Conservation (phyloP, 306 rosid species). For the Luffa aegyptiaca region DNA sequence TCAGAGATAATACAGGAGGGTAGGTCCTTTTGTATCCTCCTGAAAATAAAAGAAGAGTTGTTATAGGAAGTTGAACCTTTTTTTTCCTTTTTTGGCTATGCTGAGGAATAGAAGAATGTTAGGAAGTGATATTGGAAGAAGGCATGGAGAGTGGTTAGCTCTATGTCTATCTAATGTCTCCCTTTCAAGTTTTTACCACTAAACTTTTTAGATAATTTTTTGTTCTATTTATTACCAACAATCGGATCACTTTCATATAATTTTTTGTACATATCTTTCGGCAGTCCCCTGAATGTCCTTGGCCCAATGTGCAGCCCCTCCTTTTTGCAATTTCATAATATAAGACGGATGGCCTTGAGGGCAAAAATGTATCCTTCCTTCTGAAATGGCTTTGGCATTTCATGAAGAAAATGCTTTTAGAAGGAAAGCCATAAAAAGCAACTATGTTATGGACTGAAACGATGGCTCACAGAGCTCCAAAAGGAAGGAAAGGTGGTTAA, state of each 20-base stretch:
- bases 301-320: neutral
- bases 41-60: neutral
- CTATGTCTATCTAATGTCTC: neutral
- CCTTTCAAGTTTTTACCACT: neutral
- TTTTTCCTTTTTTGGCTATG: neutral
- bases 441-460: neutral
- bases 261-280: neutral
- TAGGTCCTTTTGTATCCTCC: neutral
- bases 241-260: neutral
- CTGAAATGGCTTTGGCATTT: neutral
- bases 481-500: neutral
- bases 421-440: neutral
- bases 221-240: neutral
- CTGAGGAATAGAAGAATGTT: neutral
- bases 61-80: neutral
- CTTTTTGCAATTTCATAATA: neutral
- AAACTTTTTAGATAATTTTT: neutral
- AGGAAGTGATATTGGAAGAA: neutral
- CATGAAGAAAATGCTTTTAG: neutral
- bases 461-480: neutral
- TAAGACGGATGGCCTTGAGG: neutral
- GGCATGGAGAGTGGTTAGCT: neutral
- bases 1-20: neutral
- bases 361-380: neutral
- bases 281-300: neutral